phyloP scores from a whole-genome alignment of 345 rosid genomes.

The Cardamine occulta region DNA sequence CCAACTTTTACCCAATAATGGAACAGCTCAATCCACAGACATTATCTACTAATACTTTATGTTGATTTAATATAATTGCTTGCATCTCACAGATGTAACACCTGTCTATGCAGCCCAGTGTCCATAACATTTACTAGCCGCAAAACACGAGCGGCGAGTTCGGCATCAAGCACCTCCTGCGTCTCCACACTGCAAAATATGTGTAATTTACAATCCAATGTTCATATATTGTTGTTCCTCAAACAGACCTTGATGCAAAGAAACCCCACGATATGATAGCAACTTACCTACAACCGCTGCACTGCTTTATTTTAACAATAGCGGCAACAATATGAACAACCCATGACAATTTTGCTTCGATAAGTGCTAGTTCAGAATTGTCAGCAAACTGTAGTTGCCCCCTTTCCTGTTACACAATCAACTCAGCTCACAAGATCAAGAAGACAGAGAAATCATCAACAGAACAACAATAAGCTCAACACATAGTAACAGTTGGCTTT shows the following conservation, averaged over 20 bases:
- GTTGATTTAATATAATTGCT: background rate
- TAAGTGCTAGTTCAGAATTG: conserved; percentile 69
- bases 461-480: conserved; percentile 25
- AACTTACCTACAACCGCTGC: conserved; percentile 84
- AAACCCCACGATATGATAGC: conserved; percentile 11
- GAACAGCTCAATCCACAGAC: conserved; percentile 19
- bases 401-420: conserved; percentile 68
- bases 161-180: conserved; percentile 97
- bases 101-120: conserved; percentile 91
- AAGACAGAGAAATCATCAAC: conserved; percentile 7
- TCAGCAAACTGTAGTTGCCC: conserved; percentile 65
- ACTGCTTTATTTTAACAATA: conserved; percentile 85
- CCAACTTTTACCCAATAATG: conserved; percentile 10
- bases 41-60: background rate
- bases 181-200: conserved; percentile 76
- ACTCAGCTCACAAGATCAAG: conserved; percentile 20
- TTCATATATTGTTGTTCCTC: conserved; percentile 30
- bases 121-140: conserved; percentile 88
- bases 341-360: conserved; percentile 98
- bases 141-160: conserved; percentile 98
- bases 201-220: conserved; percentile 22
- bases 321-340: conserved; percentile 95
- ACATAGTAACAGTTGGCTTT: conserved; percentile 37
- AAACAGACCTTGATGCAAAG: conserved; percentile 26
- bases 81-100: conserved; percentile 36